Base-by-base conservation (phyloP, 106 monocot species). In the Amphibolis antarctica region DNA sequence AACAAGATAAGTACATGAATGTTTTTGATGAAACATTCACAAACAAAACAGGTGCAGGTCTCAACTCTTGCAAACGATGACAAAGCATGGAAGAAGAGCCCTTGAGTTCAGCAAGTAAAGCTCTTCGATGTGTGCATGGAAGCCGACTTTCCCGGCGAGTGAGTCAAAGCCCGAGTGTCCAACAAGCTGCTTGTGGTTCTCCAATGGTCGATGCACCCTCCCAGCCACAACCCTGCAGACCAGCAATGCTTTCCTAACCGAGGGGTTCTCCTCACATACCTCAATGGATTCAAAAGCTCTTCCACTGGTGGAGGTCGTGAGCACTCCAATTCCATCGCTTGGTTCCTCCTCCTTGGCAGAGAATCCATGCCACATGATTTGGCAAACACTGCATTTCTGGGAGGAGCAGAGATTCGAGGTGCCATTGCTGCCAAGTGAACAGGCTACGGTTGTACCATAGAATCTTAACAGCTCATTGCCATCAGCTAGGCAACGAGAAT, bases 141-240 rank as follows among this genome's bases (percentile, higher is more conserved):
- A 68, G 14, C 75, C 68, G 0, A 75, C 62, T 47, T 75, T 75
- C 10, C 75, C 75, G 10, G 68, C 75, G 45, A 75, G 11, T 0
- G 68, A 68, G 23, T 75, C 75, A 54, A 75, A 75, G 1, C 74
- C 74, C 10, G 74, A 67, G 42, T 74, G 67, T 54, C 68, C 68
- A 0, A 68, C 68, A 11, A 75, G 22, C 20, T 75, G 68, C 22
- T 89, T 75, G 36, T 82, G 74, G 63, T 96, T 86, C 30, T 96
- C 86, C 55, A 90, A 54, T 0, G 86, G 96, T 66, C 73, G 77
- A 66, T 96, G 96, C 51, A 90, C 96, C 29, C 96, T 79, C 17
- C 96, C 89, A 0, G 96, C 89, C 17, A 96, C 84, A 46, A 89
- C 96, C 59, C 89, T 67, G 28, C 96, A 89, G 12, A 90, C 89